Evolutionary conservation across 139 green algal species (phyloP).

Genomic region (Tetradesmus lagerheimii): DNA sequence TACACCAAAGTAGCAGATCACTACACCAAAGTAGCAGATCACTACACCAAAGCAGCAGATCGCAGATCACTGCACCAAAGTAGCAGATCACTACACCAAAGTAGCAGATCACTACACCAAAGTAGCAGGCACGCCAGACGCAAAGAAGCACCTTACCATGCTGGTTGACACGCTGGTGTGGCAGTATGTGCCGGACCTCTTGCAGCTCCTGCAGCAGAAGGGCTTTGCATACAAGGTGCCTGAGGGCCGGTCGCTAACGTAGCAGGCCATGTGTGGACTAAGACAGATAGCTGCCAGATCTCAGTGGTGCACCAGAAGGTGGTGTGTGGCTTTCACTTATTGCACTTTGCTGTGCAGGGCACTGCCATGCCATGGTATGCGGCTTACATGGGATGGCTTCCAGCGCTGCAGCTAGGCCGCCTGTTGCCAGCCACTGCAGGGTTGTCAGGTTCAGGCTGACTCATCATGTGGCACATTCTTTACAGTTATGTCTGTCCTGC

Average conservation of each 20-base stretch:
- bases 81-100: not conserved
- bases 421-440: too few species aligned
- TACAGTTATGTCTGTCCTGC: too few species aligned
- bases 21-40: not conserved
- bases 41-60: not conserved
- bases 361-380: too few species aligned
- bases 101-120: not conserved
- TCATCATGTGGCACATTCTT: too few species aligned
- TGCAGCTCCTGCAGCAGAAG: not conserved
- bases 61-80: not conserved
- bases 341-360: too few species aligned
- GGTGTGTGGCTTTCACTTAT: too few species aligned
- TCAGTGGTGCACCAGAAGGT: too few species aligned
- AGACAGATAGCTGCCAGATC: too few species aligned
- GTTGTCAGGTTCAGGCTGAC: too few species aligned
- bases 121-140: not conserved
- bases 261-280: too few species aligned
- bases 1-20: not conserved
- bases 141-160: not conserved
- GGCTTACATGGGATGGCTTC: too few species aligned
- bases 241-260: not conserved
- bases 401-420: too few species aligned
- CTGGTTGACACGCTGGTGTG: not conserved
- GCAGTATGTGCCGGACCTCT: not conserved
- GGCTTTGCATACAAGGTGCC: not conserved